Conservation (phyloP, 2,329 filamentous ascomycete species). For the Ophiostoma montium region DNA sequence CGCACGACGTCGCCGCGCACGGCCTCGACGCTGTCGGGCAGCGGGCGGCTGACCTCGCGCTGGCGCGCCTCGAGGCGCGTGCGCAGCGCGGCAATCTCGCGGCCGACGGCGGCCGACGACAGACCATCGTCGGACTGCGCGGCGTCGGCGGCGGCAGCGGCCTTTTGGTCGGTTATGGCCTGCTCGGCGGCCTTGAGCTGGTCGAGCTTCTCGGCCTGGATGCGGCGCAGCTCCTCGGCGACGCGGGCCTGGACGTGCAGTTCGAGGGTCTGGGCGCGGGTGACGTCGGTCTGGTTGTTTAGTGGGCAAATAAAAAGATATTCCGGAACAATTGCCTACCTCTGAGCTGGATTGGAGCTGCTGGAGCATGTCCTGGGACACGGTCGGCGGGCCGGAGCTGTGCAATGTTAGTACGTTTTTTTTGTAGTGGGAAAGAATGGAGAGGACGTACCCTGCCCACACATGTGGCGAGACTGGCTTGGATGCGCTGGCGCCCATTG, state of each 20-base stretch:
- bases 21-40: conserved; percentile 58
- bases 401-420: conserved; percentile 15
- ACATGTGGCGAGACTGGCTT: conserved; percentile 34
- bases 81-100: conserved; percentile 45
- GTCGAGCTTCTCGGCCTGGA: conserved; percentile 55
- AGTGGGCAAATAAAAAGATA: too few species aligned
- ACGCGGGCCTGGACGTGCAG: conserved; percentile 82
- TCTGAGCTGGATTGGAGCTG: conserved; percentile 73
- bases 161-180: conserved; percentile 15
- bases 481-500: conserved; percentile 43
- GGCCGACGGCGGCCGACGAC: conserved; percentile 30
- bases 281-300: conserved; percentile 61
- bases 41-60: conserved; percentile 46
- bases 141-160: not conserved
- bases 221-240: conserved; percentile 66
- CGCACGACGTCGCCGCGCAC: conserved; percentile 63
- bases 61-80: conserved; percentile 47
- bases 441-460: conserved; percentile 38
- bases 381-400: conserved; percentile 31
- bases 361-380: conserved; percentile 73
- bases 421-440: not conserved
- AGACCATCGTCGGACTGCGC: not conserved
- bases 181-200: conserved; percentile 43
- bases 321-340: too few species aligned
- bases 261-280: conserved; percentile 70